phyloP scores from a whole-genome alignment of 2,329 filamentous ascomycete species.

The Dactylellina parvicollis region DNA sequence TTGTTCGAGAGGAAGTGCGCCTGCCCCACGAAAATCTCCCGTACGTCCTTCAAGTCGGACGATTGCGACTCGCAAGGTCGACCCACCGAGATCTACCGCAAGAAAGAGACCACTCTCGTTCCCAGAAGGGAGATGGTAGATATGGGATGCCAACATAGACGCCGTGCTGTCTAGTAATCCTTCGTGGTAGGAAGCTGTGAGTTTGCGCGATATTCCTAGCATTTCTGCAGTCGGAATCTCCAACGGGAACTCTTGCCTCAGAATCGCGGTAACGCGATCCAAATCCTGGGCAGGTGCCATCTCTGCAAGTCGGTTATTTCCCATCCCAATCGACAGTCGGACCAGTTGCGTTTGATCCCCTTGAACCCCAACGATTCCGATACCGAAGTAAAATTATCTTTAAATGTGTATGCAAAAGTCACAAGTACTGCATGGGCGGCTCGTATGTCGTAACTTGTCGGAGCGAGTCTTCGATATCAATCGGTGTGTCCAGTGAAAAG shows the following conservation, averaged over 20 bases:
- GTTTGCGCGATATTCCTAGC: conserved; percentile 31
- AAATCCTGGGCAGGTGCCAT: conserved; percentile 16
- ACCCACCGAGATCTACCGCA: conserved; percentile 73
- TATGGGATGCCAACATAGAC: conserved; percentile 49
- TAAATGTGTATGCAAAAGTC: neutral
- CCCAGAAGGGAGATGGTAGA: conserved; percentile 41
- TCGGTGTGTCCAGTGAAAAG: neutral
- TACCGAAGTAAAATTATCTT: neutral
- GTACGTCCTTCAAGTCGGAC: conserved; percentile 69
- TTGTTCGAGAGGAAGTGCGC: neutral
- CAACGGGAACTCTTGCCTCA: conserved; percentile 24
- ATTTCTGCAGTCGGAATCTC: conserved; percentile 10
- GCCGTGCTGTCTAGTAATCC: conserved; percentile 30
- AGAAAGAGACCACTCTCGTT: conserved; percentile 38
- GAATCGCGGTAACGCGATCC: neutral
- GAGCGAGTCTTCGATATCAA: neutral
- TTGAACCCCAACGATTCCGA: neutral
- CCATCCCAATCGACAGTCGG: neutral
- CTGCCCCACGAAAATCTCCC: conserved; percentile 60
- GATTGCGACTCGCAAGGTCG: conserved; percentile 72
- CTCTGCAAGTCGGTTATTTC: neutral
- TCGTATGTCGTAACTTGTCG: neutral
- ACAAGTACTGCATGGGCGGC: neutral
- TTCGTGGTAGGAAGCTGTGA: conserved; percentile 22
- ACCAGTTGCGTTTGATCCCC: neutral